Evolutionary conservation across 2,329 filamentous ascomycete species (phyloP), one percentile per base, ranked within the genome.

Genomic region (Alternaria tenuissima): DNA sequence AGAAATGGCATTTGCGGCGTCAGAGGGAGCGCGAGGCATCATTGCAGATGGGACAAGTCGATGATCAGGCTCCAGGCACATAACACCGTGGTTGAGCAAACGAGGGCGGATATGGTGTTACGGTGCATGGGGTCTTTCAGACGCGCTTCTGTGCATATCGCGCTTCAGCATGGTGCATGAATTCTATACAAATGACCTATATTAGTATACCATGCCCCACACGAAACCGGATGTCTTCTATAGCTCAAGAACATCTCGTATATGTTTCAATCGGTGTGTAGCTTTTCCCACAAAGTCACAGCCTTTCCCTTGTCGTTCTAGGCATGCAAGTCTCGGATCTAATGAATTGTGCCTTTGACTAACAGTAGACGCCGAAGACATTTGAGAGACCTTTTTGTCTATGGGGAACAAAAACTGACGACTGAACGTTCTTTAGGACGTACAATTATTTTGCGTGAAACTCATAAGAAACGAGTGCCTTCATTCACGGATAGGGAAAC

Each of bases 1-100:
- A 58, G 34, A 54, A 42, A 36, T 54, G 55, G 49, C 51, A 52
- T 2, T 22, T 41, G 49, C 55, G 43, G 5, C 28, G 36, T 36
- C 36, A 55, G 43, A 55, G 18, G 43, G 30, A 24, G 28, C 34
- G 43, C 4, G 56, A 59, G 14, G 38, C 38, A 30, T 38, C 44
- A 26, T 11, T 30, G 36, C 34, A 48, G 2, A 22, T 30, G 26
- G 32, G 46, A 7, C 36, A 38, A 28, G 24, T 12, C 7, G 38
- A 42, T 49, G 46, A 49, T 11, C 46, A 49, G 3, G 8, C 32
- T 20, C 46, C 30, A 3, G 46, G 20, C 14, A 14, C 46, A n/a
- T 49, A 22, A 26, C 9, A 12, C 2, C 8, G 5, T 26, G 20
- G 30, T 22, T 16, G 22, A 3, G 16, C 16, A 34, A 14, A 34